A percentile compares a stretch with the other conserved stretches of the same genome.
These are phyloP conservation scores for Cetraspora pellucida DNA, from an alignment of 192 early-diverging fungal species.

Conservation along the genomic window DNA sequence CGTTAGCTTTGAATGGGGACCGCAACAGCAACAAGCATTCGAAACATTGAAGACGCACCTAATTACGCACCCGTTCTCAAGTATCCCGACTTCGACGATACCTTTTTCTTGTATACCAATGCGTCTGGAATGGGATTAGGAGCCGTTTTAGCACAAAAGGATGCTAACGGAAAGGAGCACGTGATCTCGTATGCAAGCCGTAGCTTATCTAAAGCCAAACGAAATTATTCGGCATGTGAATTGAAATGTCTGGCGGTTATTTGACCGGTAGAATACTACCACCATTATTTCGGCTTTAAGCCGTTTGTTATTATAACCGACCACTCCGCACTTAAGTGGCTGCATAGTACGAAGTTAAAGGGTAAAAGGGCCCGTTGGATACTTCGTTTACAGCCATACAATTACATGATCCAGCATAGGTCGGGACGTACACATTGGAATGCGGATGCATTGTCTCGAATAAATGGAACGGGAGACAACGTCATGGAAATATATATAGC, in stretches of 20 bases:
- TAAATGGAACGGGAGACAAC: neutral
- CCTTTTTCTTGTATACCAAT: neutral
- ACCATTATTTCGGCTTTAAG: constrained; percentile 36
- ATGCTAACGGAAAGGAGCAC: neutral
- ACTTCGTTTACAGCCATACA: neutral
- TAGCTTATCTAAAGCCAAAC: neutral
- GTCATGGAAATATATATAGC: no score
- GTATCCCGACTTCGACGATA: neutral
- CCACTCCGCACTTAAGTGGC: neutral
- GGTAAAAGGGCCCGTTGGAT: neutral
- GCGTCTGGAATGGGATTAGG: neutral
- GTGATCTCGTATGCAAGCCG: neutral
- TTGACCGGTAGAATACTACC: constrained; percentile 34
- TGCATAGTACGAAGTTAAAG: neutral
- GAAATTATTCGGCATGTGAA: constrained; percentile 7
- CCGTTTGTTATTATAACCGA: neutral
- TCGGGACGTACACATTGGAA: neutral
- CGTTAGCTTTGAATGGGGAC: neutral
- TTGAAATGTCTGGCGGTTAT: constrained; percentile 7
- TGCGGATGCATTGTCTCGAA: neutral
- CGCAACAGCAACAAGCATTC: neutral
- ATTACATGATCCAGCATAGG: neutral
- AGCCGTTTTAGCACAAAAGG: neutral
- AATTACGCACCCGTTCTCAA: neutral
- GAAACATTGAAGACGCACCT: neutral